Evolutionary conservation across 331 rosid species (phyloP), one percentile per base, ranked within the genome.

Genomic region (Malus hybrid): DNA sequence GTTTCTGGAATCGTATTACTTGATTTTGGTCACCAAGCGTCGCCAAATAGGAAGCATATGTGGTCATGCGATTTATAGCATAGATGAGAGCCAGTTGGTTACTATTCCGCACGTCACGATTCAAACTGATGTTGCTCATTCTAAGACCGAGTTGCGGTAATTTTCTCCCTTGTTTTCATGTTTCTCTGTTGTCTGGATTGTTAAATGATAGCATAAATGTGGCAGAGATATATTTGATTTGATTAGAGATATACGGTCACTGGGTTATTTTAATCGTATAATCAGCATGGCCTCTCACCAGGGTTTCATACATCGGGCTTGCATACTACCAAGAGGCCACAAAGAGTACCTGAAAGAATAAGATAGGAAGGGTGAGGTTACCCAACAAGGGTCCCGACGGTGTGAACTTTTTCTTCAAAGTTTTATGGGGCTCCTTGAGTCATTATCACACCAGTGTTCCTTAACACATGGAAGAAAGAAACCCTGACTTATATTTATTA

Each of bases 21-120:
- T 94, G 88, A 92, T 94, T 81, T 84, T 92, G 62, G 91, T 94
- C 71, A 94, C 97, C 6, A 90, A 85, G 87, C 96, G 97, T 72
- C 88, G 86, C 61, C 99, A 90, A 79, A 90, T 94, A 70, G 99
- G 99, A 74, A 86, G 82, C 39, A 58, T 94, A 30, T 94, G 99
- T 68, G 97, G 99, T 32, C 97, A 94, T 77, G 96, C 97, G 48
- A 86, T 94, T 76, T 94, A 90, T 55, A 76, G 92, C 76, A 90
- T 94, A 74, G 91, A 84, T 55, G 97, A 94, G 74, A 91, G 91
- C 78, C 97, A 89, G 77, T 72, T 92, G 75, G 83, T 94, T 66
- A 88, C 97, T 3, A 81, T 94, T 75, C 99, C 97, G 0, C 99
- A 94, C 57, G 84, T 81, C 71, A 76, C 96, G 2, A 84, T 94